A percentile compares a stretch with the other conserved stretches of the same genome.
These are phyloP conservation scores for Cornus florida DNA, from an alignment of 148 eudicot species.

Conservation along the genomic window DNA sequence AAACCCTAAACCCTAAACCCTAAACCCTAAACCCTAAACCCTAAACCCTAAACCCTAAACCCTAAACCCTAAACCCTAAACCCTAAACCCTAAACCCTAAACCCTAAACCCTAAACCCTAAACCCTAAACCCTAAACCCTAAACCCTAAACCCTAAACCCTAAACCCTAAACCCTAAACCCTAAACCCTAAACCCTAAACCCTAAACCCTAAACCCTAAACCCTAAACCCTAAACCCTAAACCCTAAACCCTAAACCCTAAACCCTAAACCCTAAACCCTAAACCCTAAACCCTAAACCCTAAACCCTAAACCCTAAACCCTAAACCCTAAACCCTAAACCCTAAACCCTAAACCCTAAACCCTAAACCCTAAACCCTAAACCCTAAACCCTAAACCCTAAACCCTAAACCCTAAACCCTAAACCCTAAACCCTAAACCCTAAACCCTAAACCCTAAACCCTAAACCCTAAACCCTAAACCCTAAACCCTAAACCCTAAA, in stretches of 20 bases:
- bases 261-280: background rate
- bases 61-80: background rate
- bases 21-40: background rate
- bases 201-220: background rate
- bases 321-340: slow-evolving; percentile 1
- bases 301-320: background rate
- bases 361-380: slow-evolving; percentile 1
- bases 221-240: background rate
- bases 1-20: background rate
- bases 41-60: background rate
- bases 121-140: background rate
- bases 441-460: slow-evolving; percentile 1
- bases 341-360: slow-evolving; percentile 1
- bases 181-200: background rate
- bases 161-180: background rate
- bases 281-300: background rate
- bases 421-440: slow-evolving; percentile 1
- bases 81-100: background rate
- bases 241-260: background rate
- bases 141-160: background rate
- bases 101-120: background rate
- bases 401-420: slow-evolving; percentile 1
- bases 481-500: slow-evolving; percentile 1
- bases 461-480: slow-evolving; percentile 1
- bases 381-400: slow-evolving; percentile 1